Evolutionary conservation across 495 filamentous ascomycete genomes (phyloP).

Genomic region (Entonaema liquescens): DNA sequence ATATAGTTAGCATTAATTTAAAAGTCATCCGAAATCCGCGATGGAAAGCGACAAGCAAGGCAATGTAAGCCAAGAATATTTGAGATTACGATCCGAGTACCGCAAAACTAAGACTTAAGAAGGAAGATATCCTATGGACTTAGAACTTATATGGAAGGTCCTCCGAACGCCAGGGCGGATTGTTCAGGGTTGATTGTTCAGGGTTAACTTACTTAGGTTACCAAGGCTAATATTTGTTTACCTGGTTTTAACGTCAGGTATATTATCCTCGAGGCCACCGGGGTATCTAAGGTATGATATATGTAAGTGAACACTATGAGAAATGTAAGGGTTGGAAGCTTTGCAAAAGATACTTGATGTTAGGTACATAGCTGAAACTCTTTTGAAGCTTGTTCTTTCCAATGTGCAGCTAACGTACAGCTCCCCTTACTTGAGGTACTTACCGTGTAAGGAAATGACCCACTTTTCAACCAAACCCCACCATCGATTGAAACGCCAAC

Average conservation of each 20-base stretch:
- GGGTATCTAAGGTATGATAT: not conserved
- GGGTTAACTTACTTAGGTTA: not conserved
- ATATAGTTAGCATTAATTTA: not conserved
- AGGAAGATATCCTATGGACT: constrained; percentile 7
- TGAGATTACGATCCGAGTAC: not conserved
- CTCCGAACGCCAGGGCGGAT: constrained; percentile 4
- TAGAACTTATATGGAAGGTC: constrained; percentile 18
- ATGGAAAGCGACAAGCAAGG: not conserved
- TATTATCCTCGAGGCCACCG: not conserved
- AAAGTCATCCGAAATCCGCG: not conserved
- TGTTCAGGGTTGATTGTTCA: not conserved
- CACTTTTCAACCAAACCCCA: constrained; percentile 23
- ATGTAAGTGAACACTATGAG: not conserved
- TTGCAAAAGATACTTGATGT: not conserved
- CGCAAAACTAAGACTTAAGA: not conserved
- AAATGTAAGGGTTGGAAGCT: no score
- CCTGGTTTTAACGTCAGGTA: not conserved
- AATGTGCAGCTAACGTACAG: constrained; percentile 1
- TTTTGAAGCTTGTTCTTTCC: not conserved
- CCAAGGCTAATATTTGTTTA: constrained; percentile 1
- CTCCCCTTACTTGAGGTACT: constrained; percentile 5
- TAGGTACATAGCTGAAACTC: not conserved
- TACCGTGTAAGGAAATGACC: constrained; percentile 14
- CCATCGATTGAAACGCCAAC: constrained; percentile 26
- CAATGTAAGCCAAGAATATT: not conserved